phyloP scores from a whole-genome alignment of 2,329 filamentous ascomycete genomes.

The Xylaria sp. region DNA sequence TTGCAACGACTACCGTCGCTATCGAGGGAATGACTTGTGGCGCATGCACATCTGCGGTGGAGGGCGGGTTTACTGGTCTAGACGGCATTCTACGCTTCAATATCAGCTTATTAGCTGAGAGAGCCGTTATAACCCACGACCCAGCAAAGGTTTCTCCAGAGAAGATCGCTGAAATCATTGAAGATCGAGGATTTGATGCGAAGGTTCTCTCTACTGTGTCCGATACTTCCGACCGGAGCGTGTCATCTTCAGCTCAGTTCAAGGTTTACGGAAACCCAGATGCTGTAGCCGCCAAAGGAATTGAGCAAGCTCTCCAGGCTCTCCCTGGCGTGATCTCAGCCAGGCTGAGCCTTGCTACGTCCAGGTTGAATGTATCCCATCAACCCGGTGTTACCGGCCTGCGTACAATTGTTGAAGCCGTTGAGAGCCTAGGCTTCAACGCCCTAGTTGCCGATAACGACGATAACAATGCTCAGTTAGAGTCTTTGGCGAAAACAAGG shows the following conservation, averaged over 20 bases:
- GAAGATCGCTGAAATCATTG: slow-evolving; percentile 81
- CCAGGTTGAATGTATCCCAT: slow-evolving; percentile 75
- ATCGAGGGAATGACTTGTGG: slow-evolving; percentile 98
- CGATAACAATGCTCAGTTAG: slow-evolving; percentile 95
- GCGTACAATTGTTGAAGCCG: slow-evolving; percentile 77
- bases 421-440: slow-evolving; percentile 85
- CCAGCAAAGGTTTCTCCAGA: slow-evolving; percentile 71
- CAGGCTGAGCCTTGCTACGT: slow-evolving; percentile 73
- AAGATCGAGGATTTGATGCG: slow-evolving; percentile 89
- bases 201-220: slow-evolving; percentile 77
- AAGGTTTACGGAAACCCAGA: slow-evolving; percentile 83
- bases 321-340: slow-evolving; percentile 77
- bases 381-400: slow-evolving; percentile 75
- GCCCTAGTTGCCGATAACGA: slow-evolving; percentile 88
- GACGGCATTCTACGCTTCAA: slow-evolving; percentile 88
- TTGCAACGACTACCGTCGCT: slow-evolving; percentile 79
- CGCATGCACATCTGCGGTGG: slow-evolving; percentile 90
- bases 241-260: slow-evolving; percentile 70
- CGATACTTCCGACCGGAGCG: slow-evolving; percentile 60
- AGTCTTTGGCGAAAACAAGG: slow-evolving; percentile 93
- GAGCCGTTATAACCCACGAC: slow-evolving; percentile 87
- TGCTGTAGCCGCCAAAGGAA: slow-evolving; percentile 69
- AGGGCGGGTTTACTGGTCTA: slow-evolving; percentile 77
- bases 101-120: slow-evolving; percentile 90
- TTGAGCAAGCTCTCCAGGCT: slow-evolving; percentile 71